phyloP scores from a whole-genome alignment of 352 stramenopile genomes.

The Plasmopara halstedii region DNA sequence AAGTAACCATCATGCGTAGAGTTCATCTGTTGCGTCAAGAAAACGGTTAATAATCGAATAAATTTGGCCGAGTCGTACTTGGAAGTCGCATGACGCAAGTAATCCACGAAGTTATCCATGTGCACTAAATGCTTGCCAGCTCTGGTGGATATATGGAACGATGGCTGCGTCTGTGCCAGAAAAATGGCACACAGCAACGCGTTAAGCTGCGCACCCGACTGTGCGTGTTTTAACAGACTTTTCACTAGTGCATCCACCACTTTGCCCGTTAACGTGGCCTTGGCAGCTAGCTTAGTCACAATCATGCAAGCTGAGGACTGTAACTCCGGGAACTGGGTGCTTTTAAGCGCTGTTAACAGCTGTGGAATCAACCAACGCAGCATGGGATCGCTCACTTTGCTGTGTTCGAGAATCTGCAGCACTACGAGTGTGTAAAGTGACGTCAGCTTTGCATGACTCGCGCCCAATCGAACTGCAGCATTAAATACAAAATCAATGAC shows the following conservation, averaged over 20 bases:
- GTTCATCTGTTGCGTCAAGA: constrained; percentile 40
- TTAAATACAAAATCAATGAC: constrained; percentile 73
- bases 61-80: constrained; percentile 76
- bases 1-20: constrained; percentile 31
- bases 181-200: constrained; percentile 71
- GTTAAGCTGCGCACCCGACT: constrained; percentile 59
- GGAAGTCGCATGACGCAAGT: constrained; percentile 46
- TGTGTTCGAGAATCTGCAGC: constrained; percentile 71
- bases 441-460: constrained; percentile 67
- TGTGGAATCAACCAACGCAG: constrained; percentile 78
- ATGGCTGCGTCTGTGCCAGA: constrained; percentile 62
- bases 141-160: constrained; percentile 42
- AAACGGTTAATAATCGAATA: constrained; percentile 42
- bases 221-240: constrained; percentile 67
- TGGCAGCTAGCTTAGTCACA: constrained; percentile 74
- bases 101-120: constrained; percentile 62
- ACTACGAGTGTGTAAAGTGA: constrained; percentile 80
- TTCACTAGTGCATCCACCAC: constrained; percentile 68
- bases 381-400: constrained; percentile 54
- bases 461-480: constrained; percentile 49
- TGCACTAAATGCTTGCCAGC: constrained; percentile 59
- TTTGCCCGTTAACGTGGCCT: constrained; percentile 64
- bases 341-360: constrained; percentile 62
- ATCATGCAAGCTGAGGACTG: constrained; percentile 82
- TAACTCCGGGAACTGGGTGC: constrained; percentile 55